Evolutionary conservation across 176 grass and related monocot genomes (phyloP).

Genomic region (Sorghum bicolor): DNA sequence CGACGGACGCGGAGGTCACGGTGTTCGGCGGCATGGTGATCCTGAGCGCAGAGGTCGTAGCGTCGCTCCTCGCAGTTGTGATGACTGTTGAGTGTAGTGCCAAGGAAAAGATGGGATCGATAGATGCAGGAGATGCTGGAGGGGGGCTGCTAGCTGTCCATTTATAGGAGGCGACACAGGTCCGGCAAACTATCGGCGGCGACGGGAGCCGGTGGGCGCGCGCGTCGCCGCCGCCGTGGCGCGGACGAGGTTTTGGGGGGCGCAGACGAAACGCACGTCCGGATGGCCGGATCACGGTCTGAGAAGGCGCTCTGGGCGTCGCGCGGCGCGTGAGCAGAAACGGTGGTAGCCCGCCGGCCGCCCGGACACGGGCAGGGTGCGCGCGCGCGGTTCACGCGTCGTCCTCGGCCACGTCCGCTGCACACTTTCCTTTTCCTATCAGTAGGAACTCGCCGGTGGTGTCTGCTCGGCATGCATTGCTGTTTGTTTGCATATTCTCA

Average conservation of each 20-base stretch:
- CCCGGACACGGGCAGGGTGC: neutral
- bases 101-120: neutral
- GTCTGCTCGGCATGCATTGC: too few species aligned
- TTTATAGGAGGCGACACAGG: neutral
- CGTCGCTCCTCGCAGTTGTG: neutral
- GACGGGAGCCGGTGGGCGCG: neutral
- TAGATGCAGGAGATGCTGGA: neutral
- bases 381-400: neutral
- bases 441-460: too few species aligned
- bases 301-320: neutral
- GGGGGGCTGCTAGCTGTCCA: neutral
- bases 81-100: neutral
- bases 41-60: neutral
- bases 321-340: neutral
- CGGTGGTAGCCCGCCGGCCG: neutral
- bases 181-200: neutral
- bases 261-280: neutral
- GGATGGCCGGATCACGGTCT: neutral
- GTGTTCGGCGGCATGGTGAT: constrained; percentile 25
- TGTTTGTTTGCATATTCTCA: too few species aligned
- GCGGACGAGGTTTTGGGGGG: neutral
- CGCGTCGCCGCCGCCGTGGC: neutral
- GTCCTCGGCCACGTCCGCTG: too few species aligned
- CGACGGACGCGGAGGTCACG: constrained; percentile 44
- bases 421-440: too few species aligned